phyloP scores from a whole-genome alignment of 2,329 filamentous ascomycete genomes.

The Fusarium haematococcum region DNA sequence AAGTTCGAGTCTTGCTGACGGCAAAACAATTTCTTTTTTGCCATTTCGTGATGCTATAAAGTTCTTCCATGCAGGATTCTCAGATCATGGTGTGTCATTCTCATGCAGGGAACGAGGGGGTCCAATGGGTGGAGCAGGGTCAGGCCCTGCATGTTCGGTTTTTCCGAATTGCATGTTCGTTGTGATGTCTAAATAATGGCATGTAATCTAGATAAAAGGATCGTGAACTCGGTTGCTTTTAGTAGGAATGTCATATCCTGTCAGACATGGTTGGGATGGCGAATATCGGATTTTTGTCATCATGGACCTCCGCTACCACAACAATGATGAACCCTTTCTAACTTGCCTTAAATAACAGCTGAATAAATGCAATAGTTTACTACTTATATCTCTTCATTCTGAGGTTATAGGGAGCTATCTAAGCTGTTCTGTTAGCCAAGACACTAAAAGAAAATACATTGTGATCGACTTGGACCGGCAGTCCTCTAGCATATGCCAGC shows the following conservation, averaged over 20 bases:
- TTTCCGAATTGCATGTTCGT: neutral
- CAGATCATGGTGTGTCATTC: neutral
- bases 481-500: neutral
- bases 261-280: neutral
- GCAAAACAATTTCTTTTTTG: conserved; percentile 21
- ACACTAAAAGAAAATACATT: neutral
- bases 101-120: neutral
- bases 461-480: neutral
- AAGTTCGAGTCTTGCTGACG: conserved; percentile 42
- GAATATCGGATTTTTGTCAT: neutral
- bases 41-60: neutral
- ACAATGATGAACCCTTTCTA: neutral
- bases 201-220: neutral
- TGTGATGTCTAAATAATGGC: neutral
- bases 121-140: neutral
- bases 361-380: neutral
- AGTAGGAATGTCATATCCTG: neutral
- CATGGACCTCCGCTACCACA: neutral
- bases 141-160: neutral
- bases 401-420: neutral
- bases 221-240: neutral
- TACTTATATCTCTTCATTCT: neutral
- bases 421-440: neutral
- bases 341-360: neutral
- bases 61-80: conserved; percentile 9